These are phyloP conservation scores for Teunomyces gatunensis DNA, from an alignment of 805 yeast genomes.

Conservation along the genomic window DNA sequence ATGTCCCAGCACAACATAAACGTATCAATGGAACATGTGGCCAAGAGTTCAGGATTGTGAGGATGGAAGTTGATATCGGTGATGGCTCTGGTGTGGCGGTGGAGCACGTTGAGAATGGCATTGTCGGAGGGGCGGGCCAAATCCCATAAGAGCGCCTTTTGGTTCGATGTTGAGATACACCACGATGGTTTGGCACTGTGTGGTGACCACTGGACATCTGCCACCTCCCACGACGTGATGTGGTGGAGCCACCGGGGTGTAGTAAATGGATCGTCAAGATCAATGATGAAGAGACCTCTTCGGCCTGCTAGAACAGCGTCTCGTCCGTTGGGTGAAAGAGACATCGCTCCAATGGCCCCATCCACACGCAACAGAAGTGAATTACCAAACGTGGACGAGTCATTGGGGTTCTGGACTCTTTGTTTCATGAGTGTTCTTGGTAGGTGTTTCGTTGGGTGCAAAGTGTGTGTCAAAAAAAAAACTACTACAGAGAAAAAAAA, in stretches of 20 bases:
- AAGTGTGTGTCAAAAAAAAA: no score
- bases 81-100: constrained; percentile 88
- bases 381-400: constrained; percentile 69
- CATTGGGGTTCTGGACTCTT: constrained; percentile 22
- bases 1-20: constrained; percentile 89
- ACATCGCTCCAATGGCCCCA: constrained; percentile 88
- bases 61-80: constrained; percentile 95
- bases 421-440: not conserved
- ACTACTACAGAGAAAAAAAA: no score
- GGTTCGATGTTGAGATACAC: constrained; percentile 93
- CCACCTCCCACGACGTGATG: constrained; percentile 95
- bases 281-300: constrained; percentile 84
- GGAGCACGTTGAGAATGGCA: constrained; percentile 85
- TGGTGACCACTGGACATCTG: constrained; percentile 98
- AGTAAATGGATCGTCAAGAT: constrained; percentile 90
- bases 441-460: not conserved
- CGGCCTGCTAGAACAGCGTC: constrained; percentile 89
- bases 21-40: constrained; percentile 92
- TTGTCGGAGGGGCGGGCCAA: constrained; percentile 62
- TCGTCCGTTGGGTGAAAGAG: constrained; percentile 83
- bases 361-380: constrained; percentile 83
- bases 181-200: constrained; percentile 81
- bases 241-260: constrained; percentile 95
- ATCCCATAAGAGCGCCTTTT: constrained; percentile 95
- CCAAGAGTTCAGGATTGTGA: constrained; percentile 76